Base-by-base conservation (phyloP, 495 filamentous ascomycete species). In the Recurvomyces mirabilis region DNA sequence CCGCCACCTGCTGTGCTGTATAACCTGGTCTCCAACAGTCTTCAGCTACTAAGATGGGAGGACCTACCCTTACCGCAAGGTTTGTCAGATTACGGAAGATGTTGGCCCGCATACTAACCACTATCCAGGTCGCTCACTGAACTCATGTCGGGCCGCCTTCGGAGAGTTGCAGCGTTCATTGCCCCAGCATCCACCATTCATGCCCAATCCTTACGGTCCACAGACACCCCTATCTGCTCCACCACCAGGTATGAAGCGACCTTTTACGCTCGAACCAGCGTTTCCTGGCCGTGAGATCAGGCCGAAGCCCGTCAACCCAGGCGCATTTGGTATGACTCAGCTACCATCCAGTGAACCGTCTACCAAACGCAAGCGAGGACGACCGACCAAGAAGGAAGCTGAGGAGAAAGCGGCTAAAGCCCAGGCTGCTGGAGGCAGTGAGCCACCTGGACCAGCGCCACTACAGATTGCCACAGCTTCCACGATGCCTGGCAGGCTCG, bases 31-130 rank as follows among this genome's bases (percentile, higher is more conserved):
- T 59, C 63, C 51, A 64, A 69, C 18, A 58, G 60, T 52, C 61
- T 65, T 45, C 68, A 77, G 37, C 53, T 52, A 38, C 74, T 73
- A 36, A 64, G 54, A 54, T 79, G 76, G 76, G 62, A 60, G 33
- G 66, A 78, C 54, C 75, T 77, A 36, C 68, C 73, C 28, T 63
- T 79, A 49, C 76, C 76, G 49, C 62, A 63, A 41, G 67, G 67
- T 70, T 5, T 17, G 26, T 42, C 3, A 26, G 41, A 55, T 60
- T 61, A 36, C 18, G 24, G n/a, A n/a, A 6, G 15, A 1, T 25
- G 20, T 13, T 4, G 21, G 22, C 11, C n/a, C 3, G 13, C 6
- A 15, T 25, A 15, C 40, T 33, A 15, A 31, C 7, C 18, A 14
- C 17, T 14, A 4, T 40, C 28, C 42, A 70, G 67, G 67, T 19